Evolutionary conservation across 768 basidiomycete species (phyloP), one percentile per base, ranked within the genome.

Genomic region (Coprinopsis sp.): DNA sequence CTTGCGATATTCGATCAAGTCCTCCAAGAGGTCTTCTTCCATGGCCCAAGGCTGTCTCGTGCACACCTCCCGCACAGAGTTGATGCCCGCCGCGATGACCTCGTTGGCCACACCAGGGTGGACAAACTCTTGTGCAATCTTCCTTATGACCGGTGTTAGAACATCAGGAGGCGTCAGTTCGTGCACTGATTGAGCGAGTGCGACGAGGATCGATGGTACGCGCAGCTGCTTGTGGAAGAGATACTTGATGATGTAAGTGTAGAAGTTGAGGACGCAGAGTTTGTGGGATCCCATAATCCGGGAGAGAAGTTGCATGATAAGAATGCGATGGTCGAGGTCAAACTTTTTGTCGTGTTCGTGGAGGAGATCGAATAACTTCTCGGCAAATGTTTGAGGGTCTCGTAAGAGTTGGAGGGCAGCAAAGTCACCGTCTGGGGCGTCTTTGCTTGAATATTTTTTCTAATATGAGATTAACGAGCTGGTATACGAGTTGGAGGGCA

Each of bases 41-140:
- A 99, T 97, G 44, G 88, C 82, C 91, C 92, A 94, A 3, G 95
- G 91, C 61, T 99, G 96, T 30, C 95, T 67, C 25, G 88, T 66
- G 63, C 92, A 96, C n/a, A 99, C 80, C 63, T 98, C 95, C 24
- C 93, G 77, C 33, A 99, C 91, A 13, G 91, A 79, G 64, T 99
- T 99, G 52, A 99, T 69, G n/a, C 96, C 96, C 0, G 95, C 96
- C 1, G 94, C 84, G 51, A 97, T 87, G 57, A 98, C 92, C 64
- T 97, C 93, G 55, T 86, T 81, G 1, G 91, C 91, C 2, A 98
- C 96, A 38, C 96, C 96, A 1, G 95, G 94, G 64, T 98, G 94
- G 2, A 99, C 88, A 55, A 98, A 99, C 61, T 99, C 95, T 57
- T 87, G 81, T 1, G 94, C 93, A 47, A 99, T 69, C 66, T 98